These are phyloP conservation scores for Globisporangium splendens DNA, from an alignment of 352 stramenopile genomes.

Conservation along the genomic window DNA sequence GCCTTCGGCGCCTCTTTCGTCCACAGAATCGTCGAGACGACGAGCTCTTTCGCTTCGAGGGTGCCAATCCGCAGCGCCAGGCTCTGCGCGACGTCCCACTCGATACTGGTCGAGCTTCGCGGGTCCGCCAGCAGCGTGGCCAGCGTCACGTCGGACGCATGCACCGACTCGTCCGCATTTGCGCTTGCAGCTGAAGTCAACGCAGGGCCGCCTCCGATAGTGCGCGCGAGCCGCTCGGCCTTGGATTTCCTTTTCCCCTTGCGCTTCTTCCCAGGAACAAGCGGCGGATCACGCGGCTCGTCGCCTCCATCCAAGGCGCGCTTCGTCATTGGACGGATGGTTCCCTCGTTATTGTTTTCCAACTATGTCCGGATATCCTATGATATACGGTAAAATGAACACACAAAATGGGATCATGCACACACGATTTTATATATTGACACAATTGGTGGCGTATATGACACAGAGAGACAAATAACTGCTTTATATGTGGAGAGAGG, in stretches of 20 bases:
- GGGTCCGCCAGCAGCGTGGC: slow-evolving; percentile 4
- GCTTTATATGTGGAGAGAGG: slow-evolving; percentile 13
- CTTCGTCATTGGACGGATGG: background rate
- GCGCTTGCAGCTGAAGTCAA: background rate
- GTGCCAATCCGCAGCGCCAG: slow-evolving; percentile 40
- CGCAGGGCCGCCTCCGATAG: no score
- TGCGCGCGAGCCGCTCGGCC: slow-evolving; percentile 18
- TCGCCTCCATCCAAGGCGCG: background rate
- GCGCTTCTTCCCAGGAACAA: slow-evolving; percentile 11
- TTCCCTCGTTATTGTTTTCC: no score
- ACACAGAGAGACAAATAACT: slow-evolving; percentile 14
- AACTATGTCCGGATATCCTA: no score
- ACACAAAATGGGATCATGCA: background rate
- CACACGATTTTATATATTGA: slow-evolving; percentile 5
- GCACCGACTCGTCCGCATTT: background rate
- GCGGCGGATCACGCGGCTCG: background rate
- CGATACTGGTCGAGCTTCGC: slow-evolving; percentile 9
- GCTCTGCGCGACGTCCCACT: slow-evolving; percentile 63
- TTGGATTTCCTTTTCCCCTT: slow-evolving; percentile 35
- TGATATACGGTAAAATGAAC: no score
- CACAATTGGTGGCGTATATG: slow-evolving; percentile 4
- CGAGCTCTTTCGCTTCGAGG: slow-evolving; percentile 25
- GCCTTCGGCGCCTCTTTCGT: slow-evolving; percentile 34
- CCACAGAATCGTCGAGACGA: slow-evolving; percentile 42
- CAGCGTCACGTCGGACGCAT: slow-evolving; percentile 1